Evolutionary conservation across 352 stramenopile species (phyloP).

Genomic region (Nannochloropsis limnetica): DNA sequence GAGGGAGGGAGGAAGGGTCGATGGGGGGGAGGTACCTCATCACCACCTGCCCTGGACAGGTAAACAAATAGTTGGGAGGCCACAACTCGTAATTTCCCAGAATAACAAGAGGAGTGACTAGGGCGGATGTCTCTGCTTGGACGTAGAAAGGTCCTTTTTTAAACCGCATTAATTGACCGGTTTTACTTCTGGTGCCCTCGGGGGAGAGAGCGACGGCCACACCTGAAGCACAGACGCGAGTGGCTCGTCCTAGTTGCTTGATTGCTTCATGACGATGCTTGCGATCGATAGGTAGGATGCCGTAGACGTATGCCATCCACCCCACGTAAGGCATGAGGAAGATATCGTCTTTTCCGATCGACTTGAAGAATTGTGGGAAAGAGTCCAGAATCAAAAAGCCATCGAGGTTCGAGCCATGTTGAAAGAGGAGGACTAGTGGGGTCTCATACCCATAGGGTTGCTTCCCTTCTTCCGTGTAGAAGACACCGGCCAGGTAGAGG

Average conservation of each 20-base stretch:
- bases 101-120: background rate
- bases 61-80: slow-evolving; percentile 25
- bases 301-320: background rate
- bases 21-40: background rate
- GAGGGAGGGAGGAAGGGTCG: slow-evolving; percentile 6
- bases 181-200: slow-evolving; percentile 48
- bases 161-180: slow-evolving; percentile 47
- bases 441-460: background rate
- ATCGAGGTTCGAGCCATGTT: slow-evolving; percentile 31
- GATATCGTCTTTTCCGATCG: slow-evolving; percentile 21
- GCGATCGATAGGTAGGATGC: background rate
- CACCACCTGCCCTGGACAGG: slow-evolving; percentile 5
- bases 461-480: slow-evolving; percentile 29
- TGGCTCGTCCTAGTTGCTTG: background rate
- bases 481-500: slow-evolving; percentile 21
- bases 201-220: slow-evolving; percentile 43
- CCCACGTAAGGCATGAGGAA: slow-evolving; percentile 32
- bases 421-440: slow-evolving; percentile 12
- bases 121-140: background rate
- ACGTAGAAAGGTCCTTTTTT: slow-evolving; percentile 44
- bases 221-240: slow-evolving; percentile 10
- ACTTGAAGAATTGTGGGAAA: slow-evolving; percentile 28
- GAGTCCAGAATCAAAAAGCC: slow-evolving; percentile 31
- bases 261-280: slow-evolving; percentile 13
- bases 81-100: background rate